phyloP scores from a whole-genome alignment of 345 rosid genomes.

The Lumnitzera littorea region DNA sequence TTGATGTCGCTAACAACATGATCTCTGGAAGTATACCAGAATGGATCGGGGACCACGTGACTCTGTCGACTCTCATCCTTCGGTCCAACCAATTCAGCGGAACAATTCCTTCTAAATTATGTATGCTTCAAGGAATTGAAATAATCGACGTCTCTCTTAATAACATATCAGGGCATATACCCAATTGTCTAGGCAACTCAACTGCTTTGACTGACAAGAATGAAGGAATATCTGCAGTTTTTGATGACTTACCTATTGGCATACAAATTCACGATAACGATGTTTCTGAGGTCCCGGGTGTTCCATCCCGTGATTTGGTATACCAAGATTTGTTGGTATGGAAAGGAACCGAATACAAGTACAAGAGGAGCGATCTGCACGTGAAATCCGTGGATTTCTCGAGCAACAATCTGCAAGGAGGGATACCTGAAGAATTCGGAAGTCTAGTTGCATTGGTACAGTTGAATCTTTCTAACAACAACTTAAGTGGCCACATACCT shows the following conservation, averaged over 20 bases:
- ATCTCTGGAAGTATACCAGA: slow-evolving; percentile 11
- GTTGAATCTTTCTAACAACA: slow-evolving; percentile 23
- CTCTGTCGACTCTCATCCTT: slow-evolving; percentile 3
- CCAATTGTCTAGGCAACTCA: slow-evolving; percentile 1
- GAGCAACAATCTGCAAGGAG: slow-evolving; percentile 16
- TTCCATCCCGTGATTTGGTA: too few species aligned
- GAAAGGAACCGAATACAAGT: background rate
- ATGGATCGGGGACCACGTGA: slow-evolving; percentile 7
- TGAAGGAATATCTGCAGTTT: too few species aligned
- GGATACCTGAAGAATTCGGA: slow-evolving; percentile 13
- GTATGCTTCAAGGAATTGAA: slow-evolving; percentile 8
- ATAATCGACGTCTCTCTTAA: slow-evolving; percentile 7
- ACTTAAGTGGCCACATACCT: slow-evolving; percentile 14
- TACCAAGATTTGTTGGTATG: too few species aligned
- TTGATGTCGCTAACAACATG: slow-evolving; percentile 16
- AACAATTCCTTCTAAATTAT: slow-evolving; percentile 11
- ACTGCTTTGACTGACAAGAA: too few species aligned
- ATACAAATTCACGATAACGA: too few species aligned
- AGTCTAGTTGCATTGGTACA: slow-evolving; percentile 6
- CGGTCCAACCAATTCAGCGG: slow-evolving; percentile 13
- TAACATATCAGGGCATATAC: slow-evolving; percentile 4
- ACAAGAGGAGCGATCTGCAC: background rate
- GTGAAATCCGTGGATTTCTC: slow-evolving; percentile 19
- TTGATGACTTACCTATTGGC: too few species aligned
- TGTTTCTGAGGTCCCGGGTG: too few species aligned